Evolutionary conservation across 768 basidiomycete genomes (phyloP), one percentile per base, ranked within the genome.

Genomic region (Tephrocybe sp.): DNA sequence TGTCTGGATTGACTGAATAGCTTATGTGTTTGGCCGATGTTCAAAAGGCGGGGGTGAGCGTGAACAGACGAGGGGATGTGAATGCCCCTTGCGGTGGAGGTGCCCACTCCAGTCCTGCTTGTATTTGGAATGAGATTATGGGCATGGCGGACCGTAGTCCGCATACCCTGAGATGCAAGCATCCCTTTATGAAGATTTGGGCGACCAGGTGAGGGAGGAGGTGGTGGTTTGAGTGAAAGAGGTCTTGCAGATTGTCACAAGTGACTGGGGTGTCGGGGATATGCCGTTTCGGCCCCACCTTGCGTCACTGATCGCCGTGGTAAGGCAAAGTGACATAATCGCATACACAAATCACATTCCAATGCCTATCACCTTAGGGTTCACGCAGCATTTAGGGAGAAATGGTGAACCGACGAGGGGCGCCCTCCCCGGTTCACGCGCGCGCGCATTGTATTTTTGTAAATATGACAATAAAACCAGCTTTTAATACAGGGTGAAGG

Each of bases 1-100:
- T 73, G 74, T 49, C 75, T 78, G 13, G 86, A 76, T 34, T 78
- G 71, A 15, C 71, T 69, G 49, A 85, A 66, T 38, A 86, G 56
- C 47, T 69, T 73, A 55, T 80, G 74, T 1, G 72, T 61, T 30
- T 70, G 54, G 2, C 67, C 64, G 10, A 62, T 55, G 23, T 67
- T 51, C 8, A 72, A 62, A 24, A 67, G 62, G 15, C 55, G 57
- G 31, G 57, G 53, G 11, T 63, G 62, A 15, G 69, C 61, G 34
- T 71, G 68, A n/a, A 68, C 47, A 52, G 61, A 69, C 18, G 76
- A 66, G 7, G 70, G 69, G 5, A 74, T 66, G 60, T 83, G 78
- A 39, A 83, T 64, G 27, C 70, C 67, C 45, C 80, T 72, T 25
- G 36, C 21, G 19, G 49, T 44, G 21, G 71, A 57, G 22, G 65